Evolutionary conservation across 2,329 filamentous ascomycete species (phyloP).

Genomic region (Diaporthe eres): DNA sequence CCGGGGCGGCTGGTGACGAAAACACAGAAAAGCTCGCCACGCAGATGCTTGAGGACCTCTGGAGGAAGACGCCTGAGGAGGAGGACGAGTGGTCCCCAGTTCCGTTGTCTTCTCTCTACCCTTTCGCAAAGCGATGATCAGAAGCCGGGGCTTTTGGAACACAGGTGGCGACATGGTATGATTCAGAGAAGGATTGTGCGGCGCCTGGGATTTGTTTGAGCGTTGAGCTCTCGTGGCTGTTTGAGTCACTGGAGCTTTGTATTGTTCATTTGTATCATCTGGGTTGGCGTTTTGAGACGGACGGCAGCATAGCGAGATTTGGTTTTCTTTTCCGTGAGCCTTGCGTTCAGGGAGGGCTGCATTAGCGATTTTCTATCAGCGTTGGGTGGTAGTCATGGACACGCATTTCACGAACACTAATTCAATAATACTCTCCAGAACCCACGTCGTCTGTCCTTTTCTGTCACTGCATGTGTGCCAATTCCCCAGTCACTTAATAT

Average conservation of each 20-base stretch:
- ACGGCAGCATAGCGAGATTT: neutral
- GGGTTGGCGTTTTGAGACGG: neutral
- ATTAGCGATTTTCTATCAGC: conserved; percentile 2
- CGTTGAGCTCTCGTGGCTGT: neutral
- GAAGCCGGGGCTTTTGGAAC: neutral
- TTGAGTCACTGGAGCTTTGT: neutral
- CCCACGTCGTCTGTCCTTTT: no score
- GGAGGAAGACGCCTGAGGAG: no score
- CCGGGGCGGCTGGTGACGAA: no score
- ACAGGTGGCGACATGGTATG: neutral
- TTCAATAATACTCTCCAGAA: neutral
- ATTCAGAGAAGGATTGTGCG: neutral
- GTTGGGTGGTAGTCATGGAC: neutral
- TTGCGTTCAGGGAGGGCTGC: neutral
- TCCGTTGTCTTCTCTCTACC: no score
- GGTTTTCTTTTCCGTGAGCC: neutral
- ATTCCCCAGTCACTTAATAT: neutral
- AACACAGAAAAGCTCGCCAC: no score
- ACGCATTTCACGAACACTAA: neutral
- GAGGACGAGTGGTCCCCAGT: no score
- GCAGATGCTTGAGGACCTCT: no score
- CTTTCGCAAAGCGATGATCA: neutral
- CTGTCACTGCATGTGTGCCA: no score
- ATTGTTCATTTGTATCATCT: neutral
- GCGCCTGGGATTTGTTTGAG: neutral